A percentile compares a stretch with the other conserved stretches of the same genome.
phyloP scores from a whole-genome alignment of 441 rosid species.

The Bocquillonia castaneifolia region DNA sequence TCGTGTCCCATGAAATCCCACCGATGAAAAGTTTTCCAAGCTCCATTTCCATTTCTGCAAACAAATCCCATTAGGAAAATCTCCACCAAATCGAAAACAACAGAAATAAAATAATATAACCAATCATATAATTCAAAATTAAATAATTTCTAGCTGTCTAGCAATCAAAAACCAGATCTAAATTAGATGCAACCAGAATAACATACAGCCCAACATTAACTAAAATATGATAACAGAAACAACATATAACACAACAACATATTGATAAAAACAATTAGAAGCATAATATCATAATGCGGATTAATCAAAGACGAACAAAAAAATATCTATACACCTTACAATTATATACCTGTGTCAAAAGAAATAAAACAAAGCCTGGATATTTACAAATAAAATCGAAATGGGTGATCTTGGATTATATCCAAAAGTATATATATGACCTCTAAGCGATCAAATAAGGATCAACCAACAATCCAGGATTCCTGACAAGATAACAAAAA shows the following conservation, averaged over 20 bases:
- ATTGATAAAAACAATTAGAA: constrained; percentile 24
- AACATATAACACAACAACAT: constrained; percentile 15
- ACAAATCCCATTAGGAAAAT: constrained; percentile 14
- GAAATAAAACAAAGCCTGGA: constrained; percentile 31
- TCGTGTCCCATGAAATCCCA: constrained; percentile 97
- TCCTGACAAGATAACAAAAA: constrained; percentile 27
- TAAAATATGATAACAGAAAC: constrained; percentile 10
- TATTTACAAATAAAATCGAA: constrained; percentile 24
- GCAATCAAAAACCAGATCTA: constrained; percentile 30
- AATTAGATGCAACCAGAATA: constrained; percentile 11
- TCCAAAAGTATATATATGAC: constrained; percentile 23
- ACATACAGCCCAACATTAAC: constrained; percentile 1
- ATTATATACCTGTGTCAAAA: constrained; percentile 23
- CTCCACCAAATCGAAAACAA: constrained; percentile 15
- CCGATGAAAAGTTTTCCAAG: constrained; percentile 93
- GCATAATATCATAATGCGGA: constrained; percentile 32
- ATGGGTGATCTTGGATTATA: constrained; percentile 45
- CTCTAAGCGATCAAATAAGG: constrained; percentile 29
- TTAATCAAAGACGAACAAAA: constrained; percentile 24
- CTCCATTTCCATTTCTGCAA: constrained; percentile 68
- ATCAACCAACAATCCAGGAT: constrained; percentile 36
- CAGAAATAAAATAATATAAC: not conserved
- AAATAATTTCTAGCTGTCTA: not conserved
- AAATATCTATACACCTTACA: too few relatives aligned
- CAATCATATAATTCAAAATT: constrained; percentile 9